Conservation (phyloP, 768 basidiomycete genomes). For the Lactarius trivialis region DNA sequence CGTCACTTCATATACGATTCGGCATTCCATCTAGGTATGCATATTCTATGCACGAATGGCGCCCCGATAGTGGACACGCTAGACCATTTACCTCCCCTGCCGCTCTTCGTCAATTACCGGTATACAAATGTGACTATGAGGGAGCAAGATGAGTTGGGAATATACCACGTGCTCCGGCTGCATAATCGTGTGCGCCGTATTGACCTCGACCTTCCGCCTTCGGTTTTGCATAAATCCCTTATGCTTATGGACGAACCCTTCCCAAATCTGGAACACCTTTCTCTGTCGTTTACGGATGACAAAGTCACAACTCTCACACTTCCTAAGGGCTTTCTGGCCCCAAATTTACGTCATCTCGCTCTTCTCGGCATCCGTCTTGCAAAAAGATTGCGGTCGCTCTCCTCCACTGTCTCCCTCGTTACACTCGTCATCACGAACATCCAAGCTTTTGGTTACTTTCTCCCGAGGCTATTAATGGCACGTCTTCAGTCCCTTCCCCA, state of each 20-base stretch:
- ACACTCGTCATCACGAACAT: neutral
- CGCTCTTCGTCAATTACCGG: neutral
- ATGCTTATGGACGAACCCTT: neutral
- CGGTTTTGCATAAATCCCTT: neutral
- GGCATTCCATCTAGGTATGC: neutral
- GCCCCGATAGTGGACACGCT: neutral
- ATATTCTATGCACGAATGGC: neutral
- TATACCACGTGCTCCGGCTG: neutral
- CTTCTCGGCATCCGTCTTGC: neutral
- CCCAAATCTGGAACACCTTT: neutral
- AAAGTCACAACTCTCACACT: neutral
- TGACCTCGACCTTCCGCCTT: neutral
- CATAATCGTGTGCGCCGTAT: neutral
- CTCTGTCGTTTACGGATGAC: neutral
- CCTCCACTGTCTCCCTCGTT: neutral
- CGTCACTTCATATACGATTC: neutral
- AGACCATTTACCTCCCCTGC: neutral
- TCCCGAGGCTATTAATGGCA: neutral
- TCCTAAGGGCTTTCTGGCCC: neutral
- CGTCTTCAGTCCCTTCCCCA: neutral
- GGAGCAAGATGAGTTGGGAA: neutral
- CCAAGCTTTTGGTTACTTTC: neutral
- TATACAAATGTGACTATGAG: neutral
- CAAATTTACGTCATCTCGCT: neutral
- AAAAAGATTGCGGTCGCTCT: neutral